A percentile compares a stretch with the other conserved stretches of the same genome.
Conservation (phyloP, 257 asterid species). For the Solanum chilense region DNA sequence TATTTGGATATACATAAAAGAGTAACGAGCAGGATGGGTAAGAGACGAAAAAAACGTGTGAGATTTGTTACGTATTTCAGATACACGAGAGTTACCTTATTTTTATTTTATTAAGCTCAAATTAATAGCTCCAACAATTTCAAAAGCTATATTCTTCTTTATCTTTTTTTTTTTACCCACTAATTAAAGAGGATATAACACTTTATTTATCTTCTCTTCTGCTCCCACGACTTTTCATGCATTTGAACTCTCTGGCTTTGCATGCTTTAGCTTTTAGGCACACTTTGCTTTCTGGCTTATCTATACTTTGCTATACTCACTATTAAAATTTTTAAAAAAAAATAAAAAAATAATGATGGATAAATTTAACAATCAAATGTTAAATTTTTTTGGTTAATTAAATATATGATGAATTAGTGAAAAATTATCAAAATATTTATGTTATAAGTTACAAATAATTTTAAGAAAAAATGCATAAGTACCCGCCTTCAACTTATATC, state of each 20-base stretch:
- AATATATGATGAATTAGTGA: background rate
- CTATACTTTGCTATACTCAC: background rate
- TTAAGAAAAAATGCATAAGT: too few relatives aligned
- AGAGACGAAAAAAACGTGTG: too few relatives aligned
- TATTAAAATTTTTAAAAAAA: too few relatives aligned
- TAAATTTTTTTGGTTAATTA: too few relatives aligned
- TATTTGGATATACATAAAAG: too few relatives aligned
- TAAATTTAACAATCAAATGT: too few relatives aligned
- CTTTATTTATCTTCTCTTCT: background rate
- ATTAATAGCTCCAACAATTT: background rate
- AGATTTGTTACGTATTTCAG: too few relatives aligned
- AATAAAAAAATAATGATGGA: too few relatives aligned
- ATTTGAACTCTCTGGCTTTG: background rate
- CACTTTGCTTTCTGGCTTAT: background rate
- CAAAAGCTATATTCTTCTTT: background rate
- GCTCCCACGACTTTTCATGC: background rate
- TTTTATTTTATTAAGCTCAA: background rate
- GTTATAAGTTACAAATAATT: too few relatives aligned
- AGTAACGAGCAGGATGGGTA: too few relatives aligned
- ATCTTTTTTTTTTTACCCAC: background rate
- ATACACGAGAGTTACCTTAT: too few relatives aligned
- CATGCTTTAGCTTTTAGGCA: background rate
- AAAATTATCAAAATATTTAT: background rate
- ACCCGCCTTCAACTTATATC: fast-evolving
- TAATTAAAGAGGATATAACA: background rate